Base-by-base conservation (phyloP, 1,284 basidiomycete genomes). In the Coniophora puteana region DNA sequence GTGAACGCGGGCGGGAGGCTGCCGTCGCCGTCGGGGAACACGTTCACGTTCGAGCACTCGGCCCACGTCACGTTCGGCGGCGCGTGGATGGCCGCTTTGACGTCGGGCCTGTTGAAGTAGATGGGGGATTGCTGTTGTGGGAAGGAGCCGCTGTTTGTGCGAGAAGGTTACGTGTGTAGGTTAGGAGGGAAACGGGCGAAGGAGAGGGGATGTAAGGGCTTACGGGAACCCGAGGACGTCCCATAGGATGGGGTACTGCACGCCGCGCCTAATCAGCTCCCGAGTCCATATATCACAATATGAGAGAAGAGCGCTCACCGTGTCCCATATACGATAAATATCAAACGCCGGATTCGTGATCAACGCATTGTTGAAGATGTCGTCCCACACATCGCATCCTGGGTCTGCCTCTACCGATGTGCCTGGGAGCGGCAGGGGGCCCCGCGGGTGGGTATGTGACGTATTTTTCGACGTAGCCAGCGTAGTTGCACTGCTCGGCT, bases 161-260 rank as follows among this genome's bases (percentile, higher is more conserved):
- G 10, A 23, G 39, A 7, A 38, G 11, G 25, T 23, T 17, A 28
- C 27, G 8, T 14, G 13, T 22, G 8, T 22, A 4, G 5, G 22
- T 12, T 24, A 30, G 3, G 10, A 31, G 6, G 29, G 34, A 27
- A 30, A 16, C 18, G 13, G 16, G 23, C 21, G 12, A 20, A 43
- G 13, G 17, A 12, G 20, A 30, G 43, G 4, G 11, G 14, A 29
- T 38, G 12, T n/a, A 10, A 45, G 20, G 10, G 58, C 74, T 33
- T 52, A 83, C 74, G 85, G 84, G 67, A 83, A 84, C 13, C 83
- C 86, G 26, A 89, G 77, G 5, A 87, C 80, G 48, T 89, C 84
- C 83, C 81, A 88, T 11, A 82, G 63, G 27, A 85, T 59, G 0
- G 76, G 76, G 47, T 66, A 75, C 62, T 68, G 50, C 13, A 60